Conservation (phyloP, 2,329 filamentous ascomycete genomes). For the Malbranchea cinnamomea region DNA sequence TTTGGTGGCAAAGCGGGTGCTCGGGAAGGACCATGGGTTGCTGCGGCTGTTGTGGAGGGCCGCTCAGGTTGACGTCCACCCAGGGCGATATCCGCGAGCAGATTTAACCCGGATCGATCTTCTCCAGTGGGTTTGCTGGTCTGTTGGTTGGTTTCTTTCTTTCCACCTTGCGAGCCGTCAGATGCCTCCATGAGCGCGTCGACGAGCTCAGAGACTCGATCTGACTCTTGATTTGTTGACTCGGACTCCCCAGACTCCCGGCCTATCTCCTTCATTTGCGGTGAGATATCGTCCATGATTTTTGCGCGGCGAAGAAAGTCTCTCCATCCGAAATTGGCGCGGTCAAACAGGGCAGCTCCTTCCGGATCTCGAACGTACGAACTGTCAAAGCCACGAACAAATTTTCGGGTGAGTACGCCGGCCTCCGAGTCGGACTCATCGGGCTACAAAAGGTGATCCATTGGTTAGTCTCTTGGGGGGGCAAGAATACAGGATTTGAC, state of each 20-base stretch:
- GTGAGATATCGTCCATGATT: slow-evolving; percentile 23
- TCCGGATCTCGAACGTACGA: slow-evolving; percentile 19
- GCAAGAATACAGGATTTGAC: slow-evolving; percentile 4
- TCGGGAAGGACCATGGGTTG: too few relatives aligned
- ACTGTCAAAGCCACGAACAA: slow-evolving; percentile 19
- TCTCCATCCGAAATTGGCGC: slow-evolving; percentile 24
- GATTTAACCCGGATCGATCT: too few relatives aligned
- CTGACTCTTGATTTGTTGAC: too few relatives aligned
- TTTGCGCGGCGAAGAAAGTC: slow-evolving; percentile 26
- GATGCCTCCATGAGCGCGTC: slow-evolving; percentile 14
- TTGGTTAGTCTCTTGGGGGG: background rate
- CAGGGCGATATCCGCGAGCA: too few relatives aligned
- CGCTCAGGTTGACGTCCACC: too few relatives aligned
- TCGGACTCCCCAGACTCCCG: slow-evolving; percentile 13
- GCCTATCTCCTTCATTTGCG: slow-evolving; percentile 24
- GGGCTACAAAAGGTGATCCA: slow-evolving; percentile 3
- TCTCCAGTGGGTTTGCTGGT: too few relatives aligned
- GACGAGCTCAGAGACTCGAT: slow-evolving; percentile 8
- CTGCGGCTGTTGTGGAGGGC: too few relatives aligned
- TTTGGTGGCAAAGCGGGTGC: too few relatives aligned
- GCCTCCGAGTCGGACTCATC: slow-evolving; percentile 10
- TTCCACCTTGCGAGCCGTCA: too few relatives aligned
- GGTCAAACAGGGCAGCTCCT: slow-evolving; percentile 21
- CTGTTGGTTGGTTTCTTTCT: too few relatives aligned
- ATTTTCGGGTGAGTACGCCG: slow-evolving; percentile 1